Conservation (phyloP, 306 rosid genomes). For the Carpinus fangiana region DNA sequence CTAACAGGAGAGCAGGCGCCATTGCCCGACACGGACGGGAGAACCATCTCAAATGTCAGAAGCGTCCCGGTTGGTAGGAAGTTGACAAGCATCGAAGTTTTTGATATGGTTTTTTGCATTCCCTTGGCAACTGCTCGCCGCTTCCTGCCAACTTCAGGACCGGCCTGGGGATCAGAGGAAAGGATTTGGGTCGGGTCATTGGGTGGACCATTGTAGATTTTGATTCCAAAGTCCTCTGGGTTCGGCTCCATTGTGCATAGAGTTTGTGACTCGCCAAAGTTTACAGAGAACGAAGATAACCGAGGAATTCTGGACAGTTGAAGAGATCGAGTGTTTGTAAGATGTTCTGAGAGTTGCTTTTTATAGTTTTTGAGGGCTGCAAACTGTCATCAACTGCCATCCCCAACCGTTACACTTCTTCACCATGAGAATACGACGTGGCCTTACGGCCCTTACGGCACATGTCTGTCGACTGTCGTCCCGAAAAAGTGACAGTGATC, state of each 20-base stretch:
- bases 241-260: slow-evolving; percentile 29
- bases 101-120: slow-evolving; percentile 70
- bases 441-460: too few species aligned
- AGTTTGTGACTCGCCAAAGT: background rate
- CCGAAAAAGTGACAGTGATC: too few species aligned
- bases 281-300: background rate
- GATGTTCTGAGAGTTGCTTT: background rate
- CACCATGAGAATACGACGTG: too few species aligned
- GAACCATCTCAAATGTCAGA: slow-evolving; percentile 78
- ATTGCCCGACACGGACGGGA: slow-evolving; percentile 50
- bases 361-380: background rate
- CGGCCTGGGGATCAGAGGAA: background rate
- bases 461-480: too few species aligned
- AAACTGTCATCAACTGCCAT: background rate
- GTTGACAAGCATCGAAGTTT: slow-evolving; percentile 67
- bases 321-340: background rate
- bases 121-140: slow-evolving; percentile 72
- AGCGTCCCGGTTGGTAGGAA: slow-evolving; percentile 86
- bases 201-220: slow-evolving; percentile 54
- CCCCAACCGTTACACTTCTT: background rate
- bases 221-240: slow-evolving; percentile 42
- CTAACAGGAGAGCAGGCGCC: slow-evolving; percentile 41
- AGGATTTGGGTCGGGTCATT: background rate
- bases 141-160: slow-evolving; percentile 31
- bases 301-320: too few species aligned